phyloP scores from a whole-genome alignment of 371 early-diverging fungal genomes.

The Basidiobolus meristosporus region DNA sequence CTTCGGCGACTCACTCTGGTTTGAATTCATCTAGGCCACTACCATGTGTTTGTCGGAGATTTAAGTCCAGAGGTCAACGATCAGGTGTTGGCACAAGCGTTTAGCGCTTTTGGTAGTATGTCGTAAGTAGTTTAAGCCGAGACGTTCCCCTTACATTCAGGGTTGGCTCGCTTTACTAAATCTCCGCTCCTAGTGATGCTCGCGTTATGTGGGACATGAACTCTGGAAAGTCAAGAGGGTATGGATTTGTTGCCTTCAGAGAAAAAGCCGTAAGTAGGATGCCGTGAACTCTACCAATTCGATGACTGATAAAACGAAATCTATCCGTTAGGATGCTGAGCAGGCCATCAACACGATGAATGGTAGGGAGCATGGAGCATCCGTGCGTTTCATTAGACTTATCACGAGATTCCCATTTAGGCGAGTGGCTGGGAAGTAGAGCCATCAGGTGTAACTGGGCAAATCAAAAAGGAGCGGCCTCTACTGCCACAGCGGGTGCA shows the following conservation, averaged over 20 bases:
- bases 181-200: conserved; percentile 35
- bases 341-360: conserved; percentile 63
- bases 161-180: neutral
- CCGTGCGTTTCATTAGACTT: neutral
- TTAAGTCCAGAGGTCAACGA: conserved; percentile 62
- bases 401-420: conserved; percentile 2
- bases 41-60: conserved; percentile 71
- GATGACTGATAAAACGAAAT: neutral
- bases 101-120: conserved; percentile 45
- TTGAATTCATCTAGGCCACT: conserved; percentile 23
- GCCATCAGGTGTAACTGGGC: conserved; percentile 59
- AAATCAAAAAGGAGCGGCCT: conserved; percentile 60
- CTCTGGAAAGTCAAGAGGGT: conserved; percentile 66
- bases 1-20: neutral
- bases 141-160: neutral
- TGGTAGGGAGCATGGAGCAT: conserved; percentile 12
- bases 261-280: conserved; percentile 25
- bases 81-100: conserved; percentile 44
- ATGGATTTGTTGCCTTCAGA: conserved; percentile 66
- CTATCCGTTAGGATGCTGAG: conserved; percentile 38
- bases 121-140: conserved; percentile 29
- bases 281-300: neutral
- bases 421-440: conserved; percentile 26
- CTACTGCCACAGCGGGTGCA: no score
- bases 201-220: conserved; percentile 68